Evolutionary conservation across 163 green algal genomes (phyloP).

Genomic region (Chlamydomonas reinhardtii): DNA sequence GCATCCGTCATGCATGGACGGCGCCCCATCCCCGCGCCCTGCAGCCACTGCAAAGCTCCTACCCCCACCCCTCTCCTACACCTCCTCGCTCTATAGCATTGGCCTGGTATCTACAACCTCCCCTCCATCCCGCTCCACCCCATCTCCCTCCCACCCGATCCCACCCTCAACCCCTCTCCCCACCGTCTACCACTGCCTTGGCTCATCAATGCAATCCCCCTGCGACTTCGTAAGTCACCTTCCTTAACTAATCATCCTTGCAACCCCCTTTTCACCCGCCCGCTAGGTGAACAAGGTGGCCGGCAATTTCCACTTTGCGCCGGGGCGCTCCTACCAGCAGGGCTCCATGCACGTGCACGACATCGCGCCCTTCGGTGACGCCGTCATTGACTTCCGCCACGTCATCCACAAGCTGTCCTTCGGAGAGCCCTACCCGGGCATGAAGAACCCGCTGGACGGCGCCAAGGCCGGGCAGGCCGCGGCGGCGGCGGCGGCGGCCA

Average conservation of each 20-base stretch:
- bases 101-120: too few species aligned
- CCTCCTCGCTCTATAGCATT: too few species aligned
- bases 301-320: constrained; percentile 94
- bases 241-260: too few species aligned
- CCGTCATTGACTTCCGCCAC: constrained; percentile 93
- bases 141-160: background rate
- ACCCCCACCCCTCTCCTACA: too few species aligned
- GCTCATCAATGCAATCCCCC: too few species aligned
- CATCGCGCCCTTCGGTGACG: constrained; percentile 86
- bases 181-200: too few species aligned
- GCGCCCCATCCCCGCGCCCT: too few species aligned
- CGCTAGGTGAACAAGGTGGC: constrained; percentile 76
- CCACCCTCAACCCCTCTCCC: background rate
- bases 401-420: constrained; percentile 93
- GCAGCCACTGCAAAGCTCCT: too few species aligned
- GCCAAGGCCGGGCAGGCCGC: constrained; percentile 48
- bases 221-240: too few species aligned
- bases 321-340: constrained; percentile 90
- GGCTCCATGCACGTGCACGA: constrained; percentile 96
- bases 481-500: constrained; percentile 16
- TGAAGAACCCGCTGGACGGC: constrained; percentile 93
- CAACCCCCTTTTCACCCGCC: background rate
- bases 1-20: too few species aligned
- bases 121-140: too few species aligned
- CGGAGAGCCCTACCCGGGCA: constrained; percentile 80